Evolutionary conservation across 1,139 yeast genomes (phyloP).

Genomic region (Saccharomyces hybrid): DNA sequence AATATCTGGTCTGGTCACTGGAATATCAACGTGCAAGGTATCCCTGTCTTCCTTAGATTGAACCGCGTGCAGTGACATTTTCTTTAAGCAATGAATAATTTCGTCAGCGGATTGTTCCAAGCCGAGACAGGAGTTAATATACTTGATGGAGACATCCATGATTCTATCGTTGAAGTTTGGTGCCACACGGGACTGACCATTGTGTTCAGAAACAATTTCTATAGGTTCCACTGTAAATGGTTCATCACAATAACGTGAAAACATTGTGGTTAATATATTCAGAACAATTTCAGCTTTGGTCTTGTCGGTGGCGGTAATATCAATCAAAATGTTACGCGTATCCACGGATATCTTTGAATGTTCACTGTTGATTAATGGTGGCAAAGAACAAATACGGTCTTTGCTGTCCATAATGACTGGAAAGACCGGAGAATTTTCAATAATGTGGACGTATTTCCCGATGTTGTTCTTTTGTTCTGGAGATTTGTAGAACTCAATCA

Average conservation of each 20-base stretch:
- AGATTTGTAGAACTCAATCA: conserved; percentile 71
- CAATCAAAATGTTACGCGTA: conserved; percentile 85
- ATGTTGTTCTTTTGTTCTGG: conserved; percentile 77
- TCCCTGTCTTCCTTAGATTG: conserved; percentile 45
- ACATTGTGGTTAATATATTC: conserved; percentile 92
- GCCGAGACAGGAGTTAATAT: conserved; percentile 90
- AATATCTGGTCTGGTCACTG: conserved; percentile 92
- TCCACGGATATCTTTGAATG: conserved; percentile 79
- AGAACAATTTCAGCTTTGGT: conserved; percentile 89
- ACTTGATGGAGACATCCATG: conserved; percentile 68
- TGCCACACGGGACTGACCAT: conserved; percentile 64
- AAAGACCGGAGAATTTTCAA: conserved; percentile 80
- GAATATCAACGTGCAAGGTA: conserved; percentile 63
- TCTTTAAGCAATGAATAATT: conserved; percentile 58
- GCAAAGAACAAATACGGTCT: conserved; percentile 79
- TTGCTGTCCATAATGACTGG: conserved; percentile 83
- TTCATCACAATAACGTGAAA: conserved; percentile 72
- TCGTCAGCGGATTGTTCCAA: conserved; percentile 62
- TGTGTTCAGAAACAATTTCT: conserved; percentile 75
- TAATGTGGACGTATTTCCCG: conserved; percentile 81
- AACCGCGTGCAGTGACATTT: conserved; percentile 72
- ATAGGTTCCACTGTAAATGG: conserved; percentile 87
- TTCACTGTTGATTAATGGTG: conserved; percentile 94
- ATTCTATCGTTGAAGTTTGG: conserved; percentile 67
- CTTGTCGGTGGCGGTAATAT: conserved; percentile 90